Evolutionary conservation across 2,329 filamentous ascomycete species (phyloP), one percentile per base, ranked within the genome.

Genomic region (Metarhizium guizhouense): DNA sequence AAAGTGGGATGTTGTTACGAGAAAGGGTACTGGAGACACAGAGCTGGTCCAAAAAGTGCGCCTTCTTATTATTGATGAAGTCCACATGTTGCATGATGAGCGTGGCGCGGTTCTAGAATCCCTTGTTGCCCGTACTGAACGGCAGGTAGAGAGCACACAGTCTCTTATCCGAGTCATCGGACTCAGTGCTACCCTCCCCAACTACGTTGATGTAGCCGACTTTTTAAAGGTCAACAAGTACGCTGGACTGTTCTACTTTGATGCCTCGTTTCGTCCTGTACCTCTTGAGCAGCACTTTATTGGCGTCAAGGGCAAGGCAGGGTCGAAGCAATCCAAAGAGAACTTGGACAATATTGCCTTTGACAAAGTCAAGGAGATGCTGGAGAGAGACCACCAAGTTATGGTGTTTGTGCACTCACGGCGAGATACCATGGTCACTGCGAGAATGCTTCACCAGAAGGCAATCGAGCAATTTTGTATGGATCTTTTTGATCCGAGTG

Each of bases 351-450:
- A 80, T 29, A 85, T 90, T 3, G 85, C 90, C 0, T 99, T 95
- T 67, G 92, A 97, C 62, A 99, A 99, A 68, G 91, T 96, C 50
- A 87, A 85, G 62, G 88, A 94, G 53, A 96, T 99, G 92, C 78
- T 99, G 3, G 84, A 91, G 66, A 77, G 79, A 57, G 92, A 89
- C n/a, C 94, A 99, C 65, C 94, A 99, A 69, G 82, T 99, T 61
- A 99, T 99, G 95, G 93, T 99, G 0, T 99, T 99, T 70, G 95
- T 99, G 11, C 95, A 99, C 69, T 96, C 93, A 1, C 82, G 94
- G 30, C 92, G 95, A 67, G 95, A 99, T 63, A 99, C 95, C 0
- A 84, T 95, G 61, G 82, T 87, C 59, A 95, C 93, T 1, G 92
- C 94, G 49, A 87, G 88, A 61, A 90, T 87, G 75, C 76, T 99